A percentile compares a stretch with the other conserved stretches of the same genome.
Evolutionary conservation across 1,139 yeast species (phyloP).

Genomic region (Kodamaea ohmeri): DNA sequence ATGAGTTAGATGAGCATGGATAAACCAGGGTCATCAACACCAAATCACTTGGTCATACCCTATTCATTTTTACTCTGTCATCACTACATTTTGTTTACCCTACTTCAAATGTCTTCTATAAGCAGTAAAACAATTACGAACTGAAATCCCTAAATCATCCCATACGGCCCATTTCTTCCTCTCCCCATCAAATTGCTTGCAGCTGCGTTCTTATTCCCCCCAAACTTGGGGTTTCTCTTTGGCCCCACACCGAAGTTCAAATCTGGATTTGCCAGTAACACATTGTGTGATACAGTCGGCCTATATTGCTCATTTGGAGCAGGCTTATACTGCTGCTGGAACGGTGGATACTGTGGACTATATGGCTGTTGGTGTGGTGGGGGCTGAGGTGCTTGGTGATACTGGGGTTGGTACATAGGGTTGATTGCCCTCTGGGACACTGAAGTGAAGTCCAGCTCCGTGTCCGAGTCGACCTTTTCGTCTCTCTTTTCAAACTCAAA

Average conservation of each 20-base stretch:
- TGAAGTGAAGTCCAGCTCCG: slow-evolving; percentile 67
- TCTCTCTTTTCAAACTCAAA: slow-evolving; percentile 22
- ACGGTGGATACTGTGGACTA: slow-evolving; percentile 11
- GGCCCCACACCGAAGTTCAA: slow-evolving; percentile 21
- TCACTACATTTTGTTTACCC: background rate
- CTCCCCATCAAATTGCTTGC: slow-evolving; percentile 20
- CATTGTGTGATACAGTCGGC: slow-evolving; percentile 45
- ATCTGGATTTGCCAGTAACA: slow-evolving; percentile 53
- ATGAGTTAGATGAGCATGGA: background rate
- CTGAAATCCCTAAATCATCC: slow-evolving; percentile 9
- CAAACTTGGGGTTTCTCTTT: slow-evolving; percentile 9
- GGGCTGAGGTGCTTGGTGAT: slow-evolving; percentile 11
- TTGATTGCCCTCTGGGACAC: slow-evolving; percentile 79
- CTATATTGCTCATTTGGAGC: slow-evolving; percentile 9
- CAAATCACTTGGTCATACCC: background rate
- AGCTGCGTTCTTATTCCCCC: slow-evolving; percentile 11
- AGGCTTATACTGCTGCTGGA: slow-evolving; percentile 18
- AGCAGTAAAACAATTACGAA: slow-evolving; percentile 1
- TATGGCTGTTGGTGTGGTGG: slow-evolving; percentile 12
- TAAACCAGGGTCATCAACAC: too few relatives aligned
- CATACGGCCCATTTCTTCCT: slow-evolving; percentile 17
- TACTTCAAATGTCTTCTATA: background rate
- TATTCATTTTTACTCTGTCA: background rate
- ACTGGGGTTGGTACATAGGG: slow-evolving; percentile 41
- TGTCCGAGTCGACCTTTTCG: slow-evolving; percentile 28